Percentiles rank a stretch among this genome's conserved stretches.
phyloP scores from a whole-genome alignment of 345 rosid genomes.

The Aegle marmelos region DNA sequence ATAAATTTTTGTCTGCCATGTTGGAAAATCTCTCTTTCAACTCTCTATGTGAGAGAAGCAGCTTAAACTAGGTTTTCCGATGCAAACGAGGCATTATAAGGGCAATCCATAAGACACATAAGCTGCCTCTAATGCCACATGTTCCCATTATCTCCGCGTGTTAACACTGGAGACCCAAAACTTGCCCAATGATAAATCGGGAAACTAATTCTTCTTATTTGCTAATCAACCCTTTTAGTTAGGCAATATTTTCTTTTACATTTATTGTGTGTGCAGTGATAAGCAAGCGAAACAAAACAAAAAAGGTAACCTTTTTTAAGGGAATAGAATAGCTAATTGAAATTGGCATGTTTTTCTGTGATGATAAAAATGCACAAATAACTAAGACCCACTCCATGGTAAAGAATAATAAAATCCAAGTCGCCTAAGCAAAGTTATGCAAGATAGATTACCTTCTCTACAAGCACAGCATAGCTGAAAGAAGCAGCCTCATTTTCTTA shows the following conservation, averaged over 20 bases:
- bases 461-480: not conserved
- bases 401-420: not conserved
- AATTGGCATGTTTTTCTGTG: not conserved
- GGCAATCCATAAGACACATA: slow-evolving; percentile 1
- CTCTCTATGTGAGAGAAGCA: not conserved
- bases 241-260: not conserved
- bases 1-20: slow-evolving; percentile 17
- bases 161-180: slow-evolving; percentile 5
- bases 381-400: not conserved
- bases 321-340: not conserved
- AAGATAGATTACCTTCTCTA: not conserved
- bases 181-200: not conserved
- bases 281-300: not conserved
- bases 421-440: not conserved
- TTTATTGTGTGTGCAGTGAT: not conserved
- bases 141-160: slow-evolving; percentile 12
- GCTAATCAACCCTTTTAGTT: not conserved
- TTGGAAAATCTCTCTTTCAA: not conserved
- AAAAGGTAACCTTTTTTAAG: not conserved
- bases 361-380: not conserved
- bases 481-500: not conserved
- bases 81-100: slow-evolving; percentile 12
- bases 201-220: not conserved
- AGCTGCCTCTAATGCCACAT: slow-evolving; percentile 12
- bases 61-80: slow-evolving; percentile 14